These are phyloP conservation scores for Hymenoscyphus repandus DNA, from an alignment of 2,329 filamentous ascomycete genomes.

Conservation along the genomic window DNA sequence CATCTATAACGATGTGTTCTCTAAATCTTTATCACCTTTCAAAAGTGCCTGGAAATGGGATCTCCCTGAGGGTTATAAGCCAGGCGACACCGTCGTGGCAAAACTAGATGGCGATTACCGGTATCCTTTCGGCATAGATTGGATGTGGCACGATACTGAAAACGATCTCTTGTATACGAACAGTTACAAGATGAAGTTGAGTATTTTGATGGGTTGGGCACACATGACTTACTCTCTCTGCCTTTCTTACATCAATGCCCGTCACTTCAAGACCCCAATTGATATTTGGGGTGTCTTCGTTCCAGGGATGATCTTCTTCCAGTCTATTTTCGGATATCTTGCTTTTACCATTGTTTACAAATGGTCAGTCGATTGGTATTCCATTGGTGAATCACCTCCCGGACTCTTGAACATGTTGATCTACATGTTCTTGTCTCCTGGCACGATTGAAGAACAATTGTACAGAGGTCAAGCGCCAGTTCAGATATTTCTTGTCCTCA, in stretches of 20 bases:
- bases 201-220: constrained; percentile 92
- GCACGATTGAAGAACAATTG: constrained; percentile 64
- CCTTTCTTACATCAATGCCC: constrained; percentile 87
- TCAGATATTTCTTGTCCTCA: constrained; percentile 71
- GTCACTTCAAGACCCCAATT: constrained; percentile 89
- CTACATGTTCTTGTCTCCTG: constrained; percentile 96
- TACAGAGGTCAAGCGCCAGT: constrained; percentile 73
- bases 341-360: constrained; percentile 95
- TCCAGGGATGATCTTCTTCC: constrained; percentile 99
- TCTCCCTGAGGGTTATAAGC: constrained; percentile 57
- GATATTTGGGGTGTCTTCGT: constrained; percentile 98
- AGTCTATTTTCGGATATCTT: constrained; percentile 96
- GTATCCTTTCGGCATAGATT: constrained; percentile 94
- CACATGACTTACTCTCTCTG: constrained; percentile 99
- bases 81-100: constrained; percentile 60
- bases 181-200: constrained; percentile 99
- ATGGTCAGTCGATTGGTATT: constrained; percentile 84
- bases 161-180: constrained; percentile 95
- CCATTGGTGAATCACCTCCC: constrained; percentile 63
- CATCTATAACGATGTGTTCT: constrained; percentile 97
- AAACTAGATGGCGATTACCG: constrained; percentile 64
- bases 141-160: constrained; percentile 93
- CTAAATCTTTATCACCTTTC: constrained; percentile 85
- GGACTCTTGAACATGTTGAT: constrained; percentile 98
- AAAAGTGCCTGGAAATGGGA: constrained; percentile 78